Percentiles rank a stretch among this genome's conserved stretches.
Evolutionary conservation across 371 early-diverging fungal genomes (phyloP).

Genomic region (Capniomyces stellatus): DNA sequence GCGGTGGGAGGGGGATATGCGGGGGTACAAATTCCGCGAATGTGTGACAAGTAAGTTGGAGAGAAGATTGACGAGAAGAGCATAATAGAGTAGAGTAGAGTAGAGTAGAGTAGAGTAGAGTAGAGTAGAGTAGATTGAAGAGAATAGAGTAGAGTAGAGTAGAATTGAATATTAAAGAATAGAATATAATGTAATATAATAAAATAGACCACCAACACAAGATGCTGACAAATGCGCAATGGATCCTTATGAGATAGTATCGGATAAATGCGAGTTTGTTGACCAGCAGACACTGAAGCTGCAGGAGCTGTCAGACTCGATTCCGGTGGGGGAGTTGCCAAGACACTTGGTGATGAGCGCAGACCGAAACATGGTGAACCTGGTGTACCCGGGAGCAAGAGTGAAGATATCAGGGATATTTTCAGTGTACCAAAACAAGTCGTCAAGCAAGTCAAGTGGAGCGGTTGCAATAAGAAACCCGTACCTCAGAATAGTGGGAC

Average conservation of each 20-base stretch:
- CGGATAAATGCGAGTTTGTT: conserved; percentile 91
- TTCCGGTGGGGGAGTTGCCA: conserved; percentile 97
- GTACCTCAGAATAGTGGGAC: conserved; percentile 83
- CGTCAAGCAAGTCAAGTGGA: conserved; percentile 38
- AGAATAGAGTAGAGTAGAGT: too few relatives aligned
- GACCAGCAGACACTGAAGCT: conserved; percentile 97
- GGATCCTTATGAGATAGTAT: conserved; percentile 91
- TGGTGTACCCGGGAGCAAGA: conserved; percentile 87
- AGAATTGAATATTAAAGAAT: too few relatives aligned
- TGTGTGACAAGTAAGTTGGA: conserved; percentile 41
- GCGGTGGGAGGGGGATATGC: conserved; percentile 76
- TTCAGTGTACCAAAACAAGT: conserved; percentile 81
- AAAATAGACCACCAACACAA: conserved; percentile 14
- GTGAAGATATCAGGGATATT: conserved; percentile 93
- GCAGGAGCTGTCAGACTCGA: conserved; percentile 96
- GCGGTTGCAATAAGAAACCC: conserved; percentile 82
- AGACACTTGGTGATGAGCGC: conserved; percentile 84
- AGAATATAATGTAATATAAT: too few relatives aligned
- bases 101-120: too few relatives aligned
- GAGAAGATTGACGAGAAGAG: too few relatives aligned
- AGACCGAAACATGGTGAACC: conserved; percentile 68
- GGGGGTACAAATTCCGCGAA: conserved; percentile 63
- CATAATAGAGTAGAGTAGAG: too few relatives aligned
- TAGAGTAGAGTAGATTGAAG: too few relatives aligned
- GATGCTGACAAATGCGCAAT: conserved; percentile 45